Conservation (phyloP, 345 rosid species). For the Hypericum androsaemum region DNA sequence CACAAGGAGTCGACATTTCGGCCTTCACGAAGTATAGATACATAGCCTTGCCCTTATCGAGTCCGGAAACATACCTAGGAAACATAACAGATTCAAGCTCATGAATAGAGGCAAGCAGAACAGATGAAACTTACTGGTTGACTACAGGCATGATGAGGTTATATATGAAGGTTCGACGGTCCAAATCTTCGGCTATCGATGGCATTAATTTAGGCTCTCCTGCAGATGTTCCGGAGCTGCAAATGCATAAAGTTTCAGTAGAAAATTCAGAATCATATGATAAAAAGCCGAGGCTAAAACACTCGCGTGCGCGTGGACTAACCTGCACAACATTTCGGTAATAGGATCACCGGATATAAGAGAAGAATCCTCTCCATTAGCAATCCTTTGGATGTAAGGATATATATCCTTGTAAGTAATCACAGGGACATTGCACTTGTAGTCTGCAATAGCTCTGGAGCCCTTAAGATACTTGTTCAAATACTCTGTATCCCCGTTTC, state of each 20-base stretch:
- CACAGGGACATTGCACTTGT: slow-evolving; percentile 39
- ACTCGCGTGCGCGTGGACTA: background rate
- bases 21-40: slow-evolving; percentile 52
- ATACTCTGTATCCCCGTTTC: slow-evolving; percentile 44
- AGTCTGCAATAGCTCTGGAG: slow-evolving; percentile 27
- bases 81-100: background rate
- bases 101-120: background rate
- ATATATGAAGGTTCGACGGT: slow-evolving; percentile 55
- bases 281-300: background rate
- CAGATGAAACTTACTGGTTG: slow-evolving; percentile 33
- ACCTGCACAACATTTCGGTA: slow-evolving; percentile 65
- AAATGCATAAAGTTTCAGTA: slow-evolving; percentile 8
- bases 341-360: slow-evolving; percentile 44
- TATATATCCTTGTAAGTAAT: slow-evolving; percentile 39
- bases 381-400: slow-evolving; percentile 55
- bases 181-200: slow-evolving; percentile 52
- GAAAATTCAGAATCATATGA: background rate
- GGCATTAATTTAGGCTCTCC: slow-evolving; percentile 64
- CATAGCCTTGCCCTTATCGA: slow-evolving; percentile 70
- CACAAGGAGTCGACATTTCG: slow-evolving; percentile 50
- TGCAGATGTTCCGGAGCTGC: slow-evolving; percentile 64
- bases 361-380: slow-evolving; percentile 47
- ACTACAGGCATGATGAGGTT: slow-evolving; percentile 63
- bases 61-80: slow-evolving; percentile 39
- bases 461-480: slow-evolving; percentile 38